phyloP scores from a whole-genome alignment of 306 rosid species.

The Rosa persica region DNA sequence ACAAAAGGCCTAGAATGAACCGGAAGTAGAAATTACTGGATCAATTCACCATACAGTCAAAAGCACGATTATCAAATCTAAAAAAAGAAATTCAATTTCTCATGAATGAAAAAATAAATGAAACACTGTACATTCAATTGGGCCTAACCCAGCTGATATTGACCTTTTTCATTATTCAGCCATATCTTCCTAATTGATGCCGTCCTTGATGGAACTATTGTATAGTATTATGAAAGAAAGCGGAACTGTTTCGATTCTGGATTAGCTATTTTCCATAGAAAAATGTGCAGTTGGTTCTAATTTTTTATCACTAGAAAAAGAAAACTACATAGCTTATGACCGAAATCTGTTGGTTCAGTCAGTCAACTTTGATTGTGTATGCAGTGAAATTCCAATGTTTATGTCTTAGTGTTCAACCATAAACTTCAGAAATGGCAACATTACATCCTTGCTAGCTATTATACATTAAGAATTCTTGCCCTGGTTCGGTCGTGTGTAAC shows the following conservation, averaged over 20 bases:
- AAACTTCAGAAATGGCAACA: not conserved
- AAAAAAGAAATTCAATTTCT: not conserved
- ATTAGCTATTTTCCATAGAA: not conserved
- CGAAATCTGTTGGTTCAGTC: not conserved
- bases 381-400: not conserved
- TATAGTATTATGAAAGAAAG: not conserved
- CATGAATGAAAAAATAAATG: not conserved
- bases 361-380: not conserved
- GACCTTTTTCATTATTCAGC: not conserved
- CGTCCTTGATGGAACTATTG: not conserved
- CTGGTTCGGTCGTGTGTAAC: not conserved
- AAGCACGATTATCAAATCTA: not conserved
- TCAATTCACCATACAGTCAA: constrained; percentile 2
- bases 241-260: not conserved
- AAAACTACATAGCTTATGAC: not conserved
- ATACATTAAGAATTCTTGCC: not conserved
- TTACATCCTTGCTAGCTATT: not conserved
- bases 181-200: not conserved
- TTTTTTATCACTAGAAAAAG: not conserved
- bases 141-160: not conserved
- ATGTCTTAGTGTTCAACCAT: not conserved
- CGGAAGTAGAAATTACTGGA: not conserved
- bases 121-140: not conserved
- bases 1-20: not conserved
- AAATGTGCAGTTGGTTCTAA: not conserved